Conservation (phyloP, 75 land plant species). For the Isoetes taiwanensis region DNA sequence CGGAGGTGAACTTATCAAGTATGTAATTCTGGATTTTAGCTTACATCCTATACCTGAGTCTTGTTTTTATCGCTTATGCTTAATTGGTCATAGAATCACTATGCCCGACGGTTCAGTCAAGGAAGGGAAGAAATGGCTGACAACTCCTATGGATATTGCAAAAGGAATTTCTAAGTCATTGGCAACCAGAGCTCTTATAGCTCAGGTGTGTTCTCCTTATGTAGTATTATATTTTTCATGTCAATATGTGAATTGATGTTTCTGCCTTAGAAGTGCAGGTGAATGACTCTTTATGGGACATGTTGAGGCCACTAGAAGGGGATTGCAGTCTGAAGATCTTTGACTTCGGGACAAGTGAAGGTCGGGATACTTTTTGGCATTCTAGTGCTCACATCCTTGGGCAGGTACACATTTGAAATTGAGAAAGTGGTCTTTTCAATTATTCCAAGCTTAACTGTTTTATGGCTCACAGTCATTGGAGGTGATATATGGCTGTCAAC, state of each 20-base stretch:
- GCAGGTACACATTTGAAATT: too few species aligned
- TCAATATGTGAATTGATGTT: not conserved
- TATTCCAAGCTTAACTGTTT: too few species aligned
- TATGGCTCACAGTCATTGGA: conserved; percentile 53
- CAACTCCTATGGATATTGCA: conserved; percentile 79
- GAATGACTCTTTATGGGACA: conserved; percentile 84
- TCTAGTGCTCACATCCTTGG: conserved; percentile 99
- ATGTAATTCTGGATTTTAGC: not conserved
- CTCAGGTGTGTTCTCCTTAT: conserved; percentile 23
- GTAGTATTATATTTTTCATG: not conserved
- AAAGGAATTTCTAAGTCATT: conserved; percentile 54
- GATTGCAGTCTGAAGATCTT: conserved; percentile 71
- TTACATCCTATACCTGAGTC: not conserved
- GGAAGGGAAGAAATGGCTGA: conserved; percentile 80
- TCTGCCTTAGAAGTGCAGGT: conserved; percentile 29
- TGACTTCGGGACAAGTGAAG: conserved; percentile 63
- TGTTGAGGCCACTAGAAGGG: conserved; percentile 74
- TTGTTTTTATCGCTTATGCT: not conserved
- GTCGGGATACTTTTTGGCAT: conserved; percentile 99
- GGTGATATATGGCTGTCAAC: conserved; percentile 74
- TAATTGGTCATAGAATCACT: conserved; percentile 40
- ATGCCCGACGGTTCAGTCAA: conserved; percentile 75
- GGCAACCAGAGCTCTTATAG: conserved; percentile 59
- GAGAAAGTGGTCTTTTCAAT: too few species aligned
- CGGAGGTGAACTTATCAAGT: conserved; percentile 61